Evolutionary conservation across 1,284 basidiomycete species (phyloP), one percentile per base, ranked within the genome.

Genomic region (Ustilago loliicola): DNA sequence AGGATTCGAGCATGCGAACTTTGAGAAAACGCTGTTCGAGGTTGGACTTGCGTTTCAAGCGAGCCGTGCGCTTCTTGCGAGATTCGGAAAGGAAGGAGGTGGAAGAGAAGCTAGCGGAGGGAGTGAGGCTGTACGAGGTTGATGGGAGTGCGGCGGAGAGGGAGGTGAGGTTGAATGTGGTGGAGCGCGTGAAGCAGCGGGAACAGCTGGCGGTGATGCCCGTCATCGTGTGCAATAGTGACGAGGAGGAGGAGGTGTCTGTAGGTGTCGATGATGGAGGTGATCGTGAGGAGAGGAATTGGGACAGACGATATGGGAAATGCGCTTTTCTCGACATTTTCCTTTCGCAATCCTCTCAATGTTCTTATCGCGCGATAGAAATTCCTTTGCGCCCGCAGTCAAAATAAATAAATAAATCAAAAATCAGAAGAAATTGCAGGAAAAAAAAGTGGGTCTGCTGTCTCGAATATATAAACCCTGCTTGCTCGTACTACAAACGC

Each of bases 1-100:
- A 72, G 7, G 88, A 87, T 0, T 89, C 88, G 5, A 84, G 72
- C 61, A 86, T 78, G 19, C 79, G 79, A 38, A 72, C 65, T 57
- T 82, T 86, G 66, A 86, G 79, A 19, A 81, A 80, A 30, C 81
- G 77, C 51, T 80, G 77, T 38, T 83, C 81, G 59, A 87, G 75
- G 76, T 87, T 87, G 36, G 74, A 77, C 64, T 85, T 86, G 58
- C 83, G 82, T 52, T 79, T 79, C 54, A 82, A 58, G 11, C 81
- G 76, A 11, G 80, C 71, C 0, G 73, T 72, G 3, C 81, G 71
- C 54, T 78, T 74, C 65, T 75, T 80, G 63, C 77, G 77, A 36
- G 80, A 77, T 61, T 81, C 82, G 8, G 63, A 52, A 3, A 63
- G 61, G 19, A 72, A 47, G 4, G 68, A 72, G 19, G 72, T 75